Evolutionary conservation across 129 eudicot genomes (phyloP).

Genomic region (Solidago caesia): DNA sequence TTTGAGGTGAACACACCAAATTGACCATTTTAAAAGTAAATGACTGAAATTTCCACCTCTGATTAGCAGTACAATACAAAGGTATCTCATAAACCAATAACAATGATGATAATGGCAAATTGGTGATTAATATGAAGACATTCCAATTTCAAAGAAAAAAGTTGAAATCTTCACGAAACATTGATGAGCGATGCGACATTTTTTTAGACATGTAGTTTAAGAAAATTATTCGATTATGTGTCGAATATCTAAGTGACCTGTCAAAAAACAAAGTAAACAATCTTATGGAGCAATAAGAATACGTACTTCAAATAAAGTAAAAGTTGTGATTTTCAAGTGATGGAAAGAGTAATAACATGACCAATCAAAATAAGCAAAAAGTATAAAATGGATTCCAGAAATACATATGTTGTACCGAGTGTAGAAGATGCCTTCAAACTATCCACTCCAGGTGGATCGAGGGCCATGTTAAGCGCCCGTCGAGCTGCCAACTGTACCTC

Average conservation of each 20-base stretch:
- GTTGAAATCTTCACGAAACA: not conserved
- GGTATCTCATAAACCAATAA: no score
- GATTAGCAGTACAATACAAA: no score
- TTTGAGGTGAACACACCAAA: not conserved
- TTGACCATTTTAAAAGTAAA: no score
- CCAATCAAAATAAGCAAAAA: not conserved
- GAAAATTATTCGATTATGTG: not conserved
- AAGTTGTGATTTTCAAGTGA: not conserved
- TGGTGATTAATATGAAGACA: no score
- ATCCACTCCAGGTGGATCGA: slow-evolving; percentile 52
- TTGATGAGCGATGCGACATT: not conserved
- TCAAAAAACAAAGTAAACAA: not conserved
- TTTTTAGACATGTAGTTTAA: not conserved
- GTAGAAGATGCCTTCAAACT: slow-evolving; percentile 43
- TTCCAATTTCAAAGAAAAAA: no score
- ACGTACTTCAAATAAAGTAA: not conserved
- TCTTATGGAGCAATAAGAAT: not conserved
- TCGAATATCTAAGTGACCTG: not conserved
- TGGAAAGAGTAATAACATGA: slow-evolving; percentile 6
- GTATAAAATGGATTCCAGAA: slow-evolving; percentile 2
- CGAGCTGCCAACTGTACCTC: slow-evolving; percentile 74
- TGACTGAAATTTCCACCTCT: no score
- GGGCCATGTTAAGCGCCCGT: slow-evolving; percentile 63
- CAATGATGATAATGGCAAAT: no score
- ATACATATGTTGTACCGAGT: slow-evolving; percentile 26